These are phyloP conservation scores for Solanum dulcamara DNA, from an alignment of 257 asterid genomes.

Conservation along the genomic window DNA sequence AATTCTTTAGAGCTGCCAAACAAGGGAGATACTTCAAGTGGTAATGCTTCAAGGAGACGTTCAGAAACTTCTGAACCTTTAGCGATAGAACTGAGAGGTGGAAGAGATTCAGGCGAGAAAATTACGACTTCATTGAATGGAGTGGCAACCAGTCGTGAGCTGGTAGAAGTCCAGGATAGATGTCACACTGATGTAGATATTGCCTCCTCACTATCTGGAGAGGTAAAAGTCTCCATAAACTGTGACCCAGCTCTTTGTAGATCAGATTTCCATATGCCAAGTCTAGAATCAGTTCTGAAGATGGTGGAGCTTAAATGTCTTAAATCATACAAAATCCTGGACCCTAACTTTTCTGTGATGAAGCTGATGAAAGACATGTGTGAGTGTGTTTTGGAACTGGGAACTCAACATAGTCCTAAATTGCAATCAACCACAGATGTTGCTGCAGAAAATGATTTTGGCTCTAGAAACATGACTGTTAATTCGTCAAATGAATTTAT, in stretches of 20 bases:
- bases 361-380: slow-evolving; percentile 54
- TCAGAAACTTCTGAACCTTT: slow-evolving; percentile 13
- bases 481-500: slow-evolving; percentile 12
- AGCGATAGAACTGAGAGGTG: slow-evolving; percentile 8
- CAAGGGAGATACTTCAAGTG: slow-evolving; percentile 15
- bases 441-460: background rate
- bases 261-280: slow-evolving; percentile 31
- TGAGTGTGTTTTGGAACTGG: slow-evolving; percentile 30
- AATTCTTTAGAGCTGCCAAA: slow-evolving; percentile 31
- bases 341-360: slow-evolving; percentile 32
- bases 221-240: slow-evolving; percentile 41
- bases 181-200: slow-evolving; percentile 26
- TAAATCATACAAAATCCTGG: slow-evolving; percentile 24
- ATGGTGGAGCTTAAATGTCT: slow-evolving; percentile 41
- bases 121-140: slow-evolving; percentile 7
- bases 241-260: slow-evolving; percentile 24
- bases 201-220: slow-evolving; percentile 52
- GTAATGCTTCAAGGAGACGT: slow-evolving; percentile 10
- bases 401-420: slow-evolving; percentile 21
- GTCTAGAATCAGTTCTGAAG: slow-evolving; percentile 33
- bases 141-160: slow-evolving; percentile 11
- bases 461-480: slow-evolving; percentile 2
- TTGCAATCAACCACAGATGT: slow-evolving; percentile 8
- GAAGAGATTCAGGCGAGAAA: slow-evolving; percentile 6
- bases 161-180: slow-evolving; percentile 12